Evolutionary conservation across 495 filamentous ascomycete genomes (phyloP).

Genomic region (Penicillium daleae): DNA sequence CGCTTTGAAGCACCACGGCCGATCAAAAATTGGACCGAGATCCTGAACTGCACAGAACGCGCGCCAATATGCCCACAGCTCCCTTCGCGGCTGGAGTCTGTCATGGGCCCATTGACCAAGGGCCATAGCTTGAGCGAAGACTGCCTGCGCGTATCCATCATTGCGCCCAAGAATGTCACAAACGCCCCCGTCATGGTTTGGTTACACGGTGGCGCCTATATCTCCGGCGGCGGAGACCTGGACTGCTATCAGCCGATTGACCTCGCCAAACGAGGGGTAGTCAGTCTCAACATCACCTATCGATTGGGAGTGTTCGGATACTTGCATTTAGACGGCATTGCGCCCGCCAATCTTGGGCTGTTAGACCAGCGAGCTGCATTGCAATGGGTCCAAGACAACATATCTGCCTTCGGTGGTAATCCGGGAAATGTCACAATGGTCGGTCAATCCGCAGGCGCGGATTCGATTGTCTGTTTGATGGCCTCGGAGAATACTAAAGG

Average conservation of each 20-base stretch:
- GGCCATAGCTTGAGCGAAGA: conserved; percentile 9
- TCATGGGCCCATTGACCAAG: conserved; percentile 16
- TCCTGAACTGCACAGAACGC: conserved; percentile 4
- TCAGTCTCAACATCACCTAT: conserved; percentile 17
- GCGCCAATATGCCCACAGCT: conserved; percentile 19
- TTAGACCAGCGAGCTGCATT: conserved; percentile 45
- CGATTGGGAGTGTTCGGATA: conserved; percentile 27
- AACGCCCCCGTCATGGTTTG: conserved; percentile 19
- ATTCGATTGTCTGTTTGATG: conserved; percentile 20
- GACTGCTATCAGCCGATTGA: conserved; percentile 16
- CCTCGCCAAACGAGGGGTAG: conserved; percentile 12
- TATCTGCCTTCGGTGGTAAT: conserved; percentile 50
- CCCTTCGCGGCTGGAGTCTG: conserved; percentile 14
- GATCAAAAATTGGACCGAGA: conserved; percentile 3
- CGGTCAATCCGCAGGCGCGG: conserved; percentile 52
- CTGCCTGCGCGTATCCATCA: conserved; percentile 14
- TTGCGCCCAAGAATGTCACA: conserved; percentile 9
- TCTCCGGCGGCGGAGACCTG: conserved; percentile 17
- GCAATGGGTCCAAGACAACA: conserved; percentile 54
- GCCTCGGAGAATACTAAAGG: conserved; percentile 6
- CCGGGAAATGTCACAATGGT: conserved; percentile 47
- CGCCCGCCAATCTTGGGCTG: conserved; percentile 38
- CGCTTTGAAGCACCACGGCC: conserved; percentile 14
- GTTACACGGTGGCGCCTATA: conserved; percentile 19
- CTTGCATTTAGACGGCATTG: conserved; percentile 51